phyloP scores from a whole-genome alignment of 768 basidiomycete species.

The Amanita pallidorosea region DNA sequence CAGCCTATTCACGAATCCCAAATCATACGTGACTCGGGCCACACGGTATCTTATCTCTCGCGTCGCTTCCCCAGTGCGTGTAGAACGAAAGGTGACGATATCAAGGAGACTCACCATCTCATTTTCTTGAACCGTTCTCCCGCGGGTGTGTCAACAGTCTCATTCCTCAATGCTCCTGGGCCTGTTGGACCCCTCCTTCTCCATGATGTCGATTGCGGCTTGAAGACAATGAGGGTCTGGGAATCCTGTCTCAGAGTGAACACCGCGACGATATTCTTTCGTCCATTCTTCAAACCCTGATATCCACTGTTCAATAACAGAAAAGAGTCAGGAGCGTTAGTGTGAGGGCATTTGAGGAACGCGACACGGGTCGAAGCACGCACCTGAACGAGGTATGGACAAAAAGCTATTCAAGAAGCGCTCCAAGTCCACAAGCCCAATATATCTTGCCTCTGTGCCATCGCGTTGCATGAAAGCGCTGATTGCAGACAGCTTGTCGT shows the following conservation, averaged over 20 bases:
- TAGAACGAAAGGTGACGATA: background rate
- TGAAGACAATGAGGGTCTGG: conserved; percentile 29
- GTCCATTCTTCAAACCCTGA: conserved; percentile 50
- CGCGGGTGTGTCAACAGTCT: conserved; percentile 39
- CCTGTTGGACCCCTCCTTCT: conserved; percentile 48
- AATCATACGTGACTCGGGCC: background rate
- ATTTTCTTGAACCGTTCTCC: conserved; percentile 54
- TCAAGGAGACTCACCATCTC: conserved; percentile 31
- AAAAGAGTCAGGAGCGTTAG: background rate
- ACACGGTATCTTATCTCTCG: background rate
- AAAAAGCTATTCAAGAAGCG: too few species aligned
- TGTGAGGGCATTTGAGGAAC: too few species aligned
- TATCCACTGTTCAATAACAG: conserved; percentile 23
- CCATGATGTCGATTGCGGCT: conserved; percentile 58
- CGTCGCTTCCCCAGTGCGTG: background rate
- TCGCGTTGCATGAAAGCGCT: too few species aligned
- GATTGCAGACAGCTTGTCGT: too few species aligned
- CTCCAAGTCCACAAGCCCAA: too few species aligned
- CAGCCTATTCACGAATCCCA: too few species aligned
- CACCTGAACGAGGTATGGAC: too few species aligned
- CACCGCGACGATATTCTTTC: conserved; percentile 48
- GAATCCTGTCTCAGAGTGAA: conserved; percentile 45
- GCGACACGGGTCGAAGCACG: too few species aligned
- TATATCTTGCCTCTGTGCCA: too few species aligned
- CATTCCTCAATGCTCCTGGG: conserved; percentile 47